These are phyloP conservation scores for Skeletonema potamos DNA, from an alignment of 108 stramenopile species.

Conservation along the genomic window DNA sequence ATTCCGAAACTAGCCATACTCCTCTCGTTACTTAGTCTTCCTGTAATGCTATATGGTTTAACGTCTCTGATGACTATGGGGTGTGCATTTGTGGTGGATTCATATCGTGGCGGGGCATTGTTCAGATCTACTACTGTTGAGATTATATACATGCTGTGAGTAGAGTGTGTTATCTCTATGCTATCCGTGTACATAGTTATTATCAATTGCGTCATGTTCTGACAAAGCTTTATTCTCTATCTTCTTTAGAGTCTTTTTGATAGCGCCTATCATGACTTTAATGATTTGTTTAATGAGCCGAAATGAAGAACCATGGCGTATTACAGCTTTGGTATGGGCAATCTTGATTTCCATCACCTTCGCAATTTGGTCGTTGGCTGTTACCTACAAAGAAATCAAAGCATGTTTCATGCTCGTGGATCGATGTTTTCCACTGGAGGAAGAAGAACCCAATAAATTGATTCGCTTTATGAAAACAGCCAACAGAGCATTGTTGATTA, in stretches of 20 bases:
- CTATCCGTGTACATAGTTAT: conserved; percentile 42
- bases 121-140: conserved; percentile 27
- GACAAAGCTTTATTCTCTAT: background rate
- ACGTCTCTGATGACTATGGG: conserved; percentile 63
- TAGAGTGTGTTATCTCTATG: background rate
- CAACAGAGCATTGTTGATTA: conserved; percentile 23
- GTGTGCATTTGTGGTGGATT: conserved; percentile 51
- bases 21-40: conserved; percentile 50
- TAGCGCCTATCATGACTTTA: conserved; percentile 50
- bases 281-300: conserved; percentile 31
- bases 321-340: conserved; percentile 44
- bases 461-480: conserved; percentile 16
- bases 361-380: conserved; percentile 40
- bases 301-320: conserved; percentile 56
- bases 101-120: conserved; percentile 32
- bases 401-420: conserved; percentile 51
- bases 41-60: conserved; percentile 52
- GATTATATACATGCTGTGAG: conserved; percentile 41
- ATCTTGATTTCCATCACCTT: conserved; percentile 18
- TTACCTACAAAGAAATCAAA: conserved; percentile 48
- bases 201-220: background rate
- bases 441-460: conserved; percentile 5
- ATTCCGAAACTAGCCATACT: conserved; percentile 15
- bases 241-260: conserved; percentile 39
- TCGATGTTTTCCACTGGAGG: conserved; percentile 2